A percentile compares a stretch with the other conserved stretches of the same genome.
These are phyloP conservation scores for Mimosa pudica DNA, from an alignment of 306 rosid genomes.

Conservation along the genomic window DNA sequence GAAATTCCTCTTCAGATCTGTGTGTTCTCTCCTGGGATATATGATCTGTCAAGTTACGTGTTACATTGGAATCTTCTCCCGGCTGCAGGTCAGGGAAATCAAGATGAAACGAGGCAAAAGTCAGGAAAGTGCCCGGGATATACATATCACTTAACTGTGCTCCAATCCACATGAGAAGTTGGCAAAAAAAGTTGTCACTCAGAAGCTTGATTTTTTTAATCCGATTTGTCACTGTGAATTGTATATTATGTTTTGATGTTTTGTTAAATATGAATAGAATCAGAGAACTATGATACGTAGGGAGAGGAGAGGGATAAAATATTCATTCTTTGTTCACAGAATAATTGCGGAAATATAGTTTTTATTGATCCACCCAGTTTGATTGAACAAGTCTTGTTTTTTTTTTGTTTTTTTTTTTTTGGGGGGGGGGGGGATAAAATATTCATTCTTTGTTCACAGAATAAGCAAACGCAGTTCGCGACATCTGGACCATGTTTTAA, in stretches of 20 bases:
- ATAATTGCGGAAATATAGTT: conserved; percentile 34
- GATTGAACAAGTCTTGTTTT: conserved; percentile 24
- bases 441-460: conserved; percentile 35
- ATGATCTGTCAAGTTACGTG: conserved; percentile 72
- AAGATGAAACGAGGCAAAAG: conserved; percentile 35
- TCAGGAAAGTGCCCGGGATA: conserved; percentile 86
- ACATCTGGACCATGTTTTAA: neutral
- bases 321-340: conserved; percentile 39
- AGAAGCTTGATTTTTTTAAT: conserved; percentile 31
- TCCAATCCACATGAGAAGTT: conserved; percentile 61
- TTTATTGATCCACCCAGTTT: conserved; percentile 28
- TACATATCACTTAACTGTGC: conserved; percentile 74
- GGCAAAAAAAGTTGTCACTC: conserved; percentile 13
- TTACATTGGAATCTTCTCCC: conserved; percentile 73
- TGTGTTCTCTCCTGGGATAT: conserved; percentile 84
- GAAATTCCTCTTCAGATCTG: conserved; percentile 87
- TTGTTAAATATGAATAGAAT: conserved; percentile 42
- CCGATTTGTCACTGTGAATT: conserved; percentile 36
- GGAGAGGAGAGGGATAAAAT: conserved; percentile 36
- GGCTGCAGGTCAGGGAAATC: conserved; percentile 37
- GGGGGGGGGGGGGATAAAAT: conserved; percentile 35
- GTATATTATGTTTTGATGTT: conserved; percentile 49
- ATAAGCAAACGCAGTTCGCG: neutral
- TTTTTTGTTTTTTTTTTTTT: too few species aligned
- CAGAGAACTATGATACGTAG: conserved; percentile 37